Evolutionary conservation across 2,329 filamentous ascomycete species (phyloP).

Genomic region (Verticillium longisporum): DNA sequence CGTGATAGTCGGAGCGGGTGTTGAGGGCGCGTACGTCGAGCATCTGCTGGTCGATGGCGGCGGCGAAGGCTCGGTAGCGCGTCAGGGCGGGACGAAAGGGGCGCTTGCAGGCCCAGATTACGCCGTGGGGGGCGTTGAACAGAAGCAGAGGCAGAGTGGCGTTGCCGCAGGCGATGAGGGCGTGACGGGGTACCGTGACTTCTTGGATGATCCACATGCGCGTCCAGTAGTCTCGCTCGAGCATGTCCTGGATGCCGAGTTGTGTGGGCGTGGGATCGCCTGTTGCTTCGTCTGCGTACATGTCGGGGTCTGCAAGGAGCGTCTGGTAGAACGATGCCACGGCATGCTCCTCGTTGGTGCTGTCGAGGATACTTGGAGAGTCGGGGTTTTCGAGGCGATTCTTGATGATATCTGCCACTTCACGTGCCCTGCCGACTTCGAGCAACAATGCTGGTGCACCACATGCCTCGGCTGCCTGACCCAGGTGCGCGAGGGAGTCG

Average conservation of each 20-base stretch:
- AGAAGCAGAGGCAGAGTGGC: conserved; percentile 2
- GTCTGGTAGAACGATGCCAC: background rate
- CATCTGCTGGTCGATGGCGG: background rate
- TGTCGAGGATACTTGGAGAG: background rate
- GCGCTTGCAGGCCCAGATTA: background rate
- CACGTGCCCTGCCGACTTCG: background rate
- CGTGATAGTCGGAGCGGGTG: background rate
- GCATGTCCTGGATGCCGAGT: conserved; percentile 7
- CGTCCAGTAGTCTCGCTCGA: conserved; percentile 28
- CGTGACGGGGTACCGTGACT: conserved; percentile 15
- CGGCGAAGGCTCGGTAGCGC: background rate
- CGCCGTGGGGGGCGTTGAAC: conserved; percentile 6
- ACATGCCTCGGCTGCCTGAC: background rate
- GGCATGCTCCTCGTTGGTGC: background rate
- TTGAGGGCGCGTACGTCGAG: conserved; percentile 1
- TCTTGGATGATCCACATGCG: conserved; percentile 25
- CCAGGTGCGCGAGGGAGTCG: background rate
- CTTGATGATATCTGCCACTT: background rate
- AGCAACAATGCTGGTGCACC: background rate
- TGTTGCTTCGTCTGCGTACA: background rate
- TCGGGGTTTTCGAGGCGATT: background rate
- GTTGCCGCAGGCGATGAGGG: conserved; percentile 18
- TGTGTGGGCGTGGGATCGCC: background rate
- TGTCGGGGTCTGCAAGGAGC: background rate
- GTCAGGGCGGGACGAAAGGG: background rate